These are phyloP conservation scores for Cavenderia fasciculata DNA, from an alignment of 78 protist species.

Conservation along the genomic window DNA sequence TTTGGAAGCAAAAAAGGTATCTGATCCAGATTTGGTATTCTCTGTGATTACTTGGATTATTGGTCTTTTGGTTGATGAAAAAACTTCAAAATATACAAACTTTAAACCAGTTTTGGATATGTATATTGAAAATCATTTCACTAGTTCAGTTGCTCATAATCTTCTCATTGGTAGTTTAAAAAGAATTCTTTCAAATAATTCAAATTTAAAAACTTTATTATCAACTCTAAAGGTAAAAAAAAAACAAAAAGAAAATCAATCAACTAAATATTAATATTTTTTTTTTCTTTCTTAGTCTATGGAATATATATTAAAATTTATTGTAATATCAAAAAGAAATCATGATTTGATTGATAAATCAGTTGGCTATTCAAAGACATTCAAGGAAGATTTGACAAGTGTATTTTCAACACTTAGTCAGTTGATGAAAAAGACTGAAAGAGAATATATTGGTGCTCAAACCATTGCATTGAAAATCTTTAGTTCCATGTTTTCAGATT, in stretches of 20 bases:
- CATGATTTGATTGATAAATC: background rate
- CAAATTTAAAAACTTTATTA: conserved; percentile 32
- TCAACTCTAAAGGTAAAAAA: conserved; percentile 43
- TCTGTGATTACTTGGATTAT: conserved; percentile 68
- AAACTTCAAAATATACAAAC: conserved; percentile 43
- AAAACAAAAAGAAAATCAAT: no score
- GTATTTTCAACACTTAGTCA: conserved; percentile 44
- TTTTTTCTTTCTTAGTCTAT: no score
- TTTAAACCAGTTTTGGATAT: conserved; percentile 49
- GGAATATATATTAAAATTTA: conserved; percentile 65
- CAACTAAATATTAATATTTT: no score
- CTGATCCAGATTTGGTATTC: conserved; percentile 54
- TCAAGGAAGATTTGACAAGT: conserved; percentile 58
- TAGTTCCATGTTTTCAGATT: conserved; percentile 47
- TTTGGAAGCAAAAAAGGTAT: conserved; percentile 37
- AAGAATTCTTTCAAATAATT: conserved; percentile 15
- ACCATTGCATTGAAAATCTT: conserved; percentile 49
- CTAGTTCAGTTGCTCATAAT: conserved; percentile 23
- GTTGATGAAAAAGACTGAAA: conserved; percentile 27
- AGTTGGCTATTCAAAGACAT: no score
- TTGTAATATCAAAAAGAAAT: conserved; percentile 43
- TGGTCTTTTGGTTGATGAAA: conserved; percentile 61
- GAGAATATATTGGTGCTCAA: conserved; percentile 74
- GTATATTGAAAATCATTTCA: conserved; percentile 57
- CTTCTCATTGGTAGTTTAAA: conserved; percentile 57